Base-by-base conservation (phyloP, 257 asterid species). In the Voacanga thouarsii region DNA sequence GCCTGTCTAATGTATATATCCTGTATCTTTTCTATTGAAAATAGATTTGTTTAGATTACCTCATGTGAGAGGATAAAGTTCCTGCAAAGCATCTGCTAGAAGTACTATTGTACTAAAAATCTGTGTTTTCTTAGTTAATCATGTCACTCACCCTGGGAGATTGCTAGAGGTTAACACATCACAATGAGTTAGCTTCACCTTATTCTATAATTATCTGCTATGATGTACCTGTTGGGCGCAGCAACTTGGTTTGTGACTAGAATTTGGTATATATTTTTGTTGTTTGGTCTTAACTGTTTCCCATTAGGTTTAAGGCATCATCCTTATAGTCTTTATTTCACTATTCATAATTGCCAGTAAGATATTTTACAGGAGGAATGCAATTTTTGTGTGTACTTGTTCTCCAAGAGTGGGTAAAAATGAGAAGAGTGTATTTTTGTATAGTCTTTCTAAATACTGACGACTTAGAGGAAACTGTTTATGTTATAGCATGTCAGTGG, bases 401-500 rank as follows among this genome's bases (percentile, higher is more conserved):
- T 33, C 44, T 33, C 33, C 26, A 16, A 61, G 37, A 47, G 51
- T 28, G 12, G 6, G 61, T 53, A 24, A 65, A 24, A 57, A 71
- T 19, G 76, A 70, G 47, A 19, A 47, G 61, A 49, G 0, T 21
- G 47, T 15, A 28, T 19, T 59, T 57, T 47, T 68, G 56, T 33
- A 28, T 64, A 23, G 66, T 60, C 72, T 60, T 66, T 55, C 72
- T 24, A n/a, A 23, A 4, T 39, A 66, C 7, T 33, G 37, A 56
- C 14, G 18, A 4, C 3, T 61, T 41, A 76, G 73, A 65, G 12
- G 63, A 24, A 45, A 50, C 75, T 67, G 19, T 83, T 51, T 75
- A 15, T 85, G 72, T 77, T 68, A 51, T 93, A 95, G 99, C 74
- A 56, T 90, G 87, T 87, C 99, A 12, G 98, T 92, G 59, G 92